Evolutionary conservation across 441 rosid genomes (phyloP), one percentile per base, ranked within the genome.

Genomic region (Brassica hybrid): DNA sequence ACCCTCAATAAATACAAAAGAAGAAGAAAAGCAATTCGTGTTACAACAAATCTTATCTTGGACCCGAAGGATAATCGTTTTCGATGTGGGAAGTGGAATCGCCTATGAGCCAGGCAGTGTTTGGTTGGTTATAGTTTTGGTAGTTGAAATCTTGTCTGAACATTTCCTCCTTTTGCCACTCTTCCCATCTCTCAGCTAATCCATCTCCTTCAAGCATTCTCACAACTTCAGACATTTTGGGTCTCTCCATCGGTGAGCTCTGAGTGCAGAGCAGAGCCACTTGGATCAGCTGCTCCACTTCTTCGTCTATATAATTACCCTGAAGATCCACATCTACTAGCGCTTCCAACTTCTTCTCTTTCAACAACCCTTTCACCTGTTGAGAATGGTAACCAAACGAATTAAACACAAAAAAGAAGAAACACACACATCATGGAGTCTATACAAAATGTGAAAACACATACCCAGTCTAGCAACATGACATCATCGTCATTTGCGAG

Each of bases 121-220:
- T 71, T 56, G n/a, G 73, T 72, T 67, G 69, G 12, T 73, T 52
- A 34, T 64, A 62, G 64, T 65, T 54, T 61, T 21, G 79, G 66
- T 80, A 80, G 38, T 72, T 80, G 72, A 72, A 76, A 32, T 91
- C 97, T 68, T 88, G 91, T 30, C 97, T 91, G 63, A 85, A 89
- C 72, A 89, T 89, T 80, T 91, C 97, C 66, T 88, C 94, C 76
- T 90, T 91, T 72, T 90, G 97, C 98, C 93, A 90, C 80, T 91
- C 97, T 34, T 93, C 98, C 98, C 98, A 93, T 84, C 88, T 87
- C 86, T 93, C 97, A 0, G 88, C 96, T 81, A 91, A 81, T 54
- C 97, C 97, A 62, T 91, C 96, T 14, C 97, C 97, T 82, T 91
- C 98, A 3, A 93, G 97, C 96, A 93, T 93, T 77, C 94, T 87